Conservation (phyloP, 345 rosid species). For the Gossypium bickii region DNA sequence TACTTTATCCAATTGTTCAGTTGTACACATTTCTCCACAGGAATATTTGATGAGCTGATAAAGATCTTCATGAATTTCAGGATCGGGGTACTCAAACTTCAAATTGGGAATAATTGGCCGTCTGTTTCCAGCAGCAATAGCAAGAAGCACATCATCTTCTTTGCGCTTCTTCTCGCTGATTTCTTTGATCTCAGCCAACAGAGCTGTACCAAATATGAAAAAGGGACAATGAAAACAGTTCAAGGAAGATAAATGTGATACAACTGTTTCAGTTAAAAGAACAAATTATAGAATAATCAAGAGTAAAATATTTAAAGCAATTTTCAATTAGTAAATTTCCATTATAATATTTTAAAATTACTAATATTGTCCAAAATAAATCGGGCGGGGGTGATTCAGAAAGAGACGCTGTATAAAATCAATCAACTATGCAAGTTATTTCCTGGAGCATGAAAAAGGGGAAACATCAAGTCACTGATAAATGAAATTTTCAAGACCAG, state of each 20-base stretch:
- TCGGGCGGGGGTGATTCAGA: background rate
- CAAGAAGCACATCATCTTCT: constrained; percentile 79
- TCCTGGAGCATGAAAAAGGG: background rate
- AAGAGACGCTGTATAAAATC: background rate
- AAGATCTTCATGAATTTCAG: constrained; percentile 82
- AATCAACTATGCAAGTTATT: background rate
- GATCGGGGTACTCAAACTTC: constrained; percentile 76
- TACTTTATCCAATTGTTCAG: constrained; percentile 81
- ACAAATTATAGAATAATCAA: background rate
- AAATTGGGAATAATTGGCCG: constrained; percentile 55
- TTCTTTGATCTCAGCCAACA: constrained; percentile 87
- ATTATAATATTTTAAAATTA: background rate
- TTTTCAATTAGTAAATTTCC: constrained; percentile 9
- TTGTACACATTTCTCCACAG: constrained; percentile 86
- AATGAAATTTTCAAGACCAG: background rate
- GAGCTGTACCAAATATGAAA: constrained; percentile 47
- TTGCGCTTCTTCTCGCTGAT: constrained; percentile 69
- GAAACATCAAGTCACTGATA: background rate
- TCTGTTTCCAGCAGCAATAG: constrained; percentile 82
- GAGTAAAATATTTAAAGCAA: background rate
- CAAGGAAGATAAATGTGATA: background rate
- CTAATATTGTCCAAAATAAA: background rate
- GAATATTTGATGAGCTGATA: constrained; percentile 93
- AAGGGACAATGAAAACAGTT: constrained; percentile 15
- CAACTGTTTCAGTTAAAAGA: background rate